Conservation (phyloP, 306 rosid genomes). For the Inga leiocalycina region DNA sequence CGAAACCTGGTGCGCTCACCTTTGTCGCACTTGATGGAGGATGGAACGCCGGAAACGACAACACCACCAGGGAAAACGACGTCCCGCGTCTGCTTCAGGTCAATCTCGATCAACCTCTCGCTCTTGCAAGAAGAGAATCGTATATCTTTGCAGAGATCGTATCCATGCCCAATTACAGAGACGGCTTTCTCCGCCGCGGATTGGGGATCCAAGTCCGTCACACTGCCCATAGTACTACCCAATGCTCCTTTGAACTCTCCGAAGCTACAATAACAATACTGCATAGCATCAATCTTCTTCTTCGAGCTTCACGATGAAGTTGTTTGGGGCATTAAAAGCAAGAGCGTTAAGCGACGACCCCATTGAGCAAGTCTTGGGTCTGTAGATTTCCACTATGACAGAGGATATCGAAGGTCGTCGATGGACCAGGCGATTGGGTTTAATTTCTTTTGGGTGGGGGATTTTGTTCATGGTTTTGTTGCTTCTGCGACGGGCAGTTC, state of each 20-base stretch:
- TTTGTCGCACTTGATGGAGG: slow-evolving; percentile 78
- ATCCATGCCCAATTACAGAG: slow-evolving; percentile 71
- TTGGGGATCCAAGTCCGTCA: slow-evolving; percentile 50
- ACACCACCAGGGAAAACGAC: slow-evolving; percentile 69
- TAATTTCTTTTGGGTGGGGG: not conserved
- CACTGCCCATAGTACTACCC: slow-evolving; percentile 35
- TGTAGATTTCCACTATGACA: not conserved
- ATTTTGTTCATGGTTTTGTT: not conserved
- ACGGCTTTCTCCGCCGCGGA: slow-evolving; percentile 79
- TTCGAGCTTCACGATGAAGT: not conserved
- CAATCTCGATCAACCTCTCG: slow-evolving; percentile 58
- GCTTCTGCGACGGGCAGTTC: not conserved
- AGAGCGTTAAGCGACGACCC: not conserved
- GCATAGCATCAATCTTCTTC: not conserved
- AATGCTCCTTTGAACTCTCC: slow-evolving; percentile 8
- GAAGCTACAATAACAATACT: not conserved
- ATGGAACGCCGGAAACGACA: slow-evolving; percentile 54
- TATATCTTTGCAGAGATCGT: slow-evolving; percentile 64
- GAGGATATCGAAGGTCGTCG: not conserved
- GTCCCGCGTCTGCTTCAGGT: slow-evolving; percentile 52
- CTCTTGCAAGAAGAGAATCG: slow-evolving; percentile 59
- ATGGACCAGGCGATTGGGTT: not conserved
- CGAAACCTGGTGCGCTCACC: slow-evolving; percentile 84
- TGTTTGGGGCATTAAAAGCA: not conserved
- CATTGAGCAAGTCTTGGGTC: not conserved